phyloP scores from a whole-genome alignment of 192 early-diverging fungal genomes.

The Podila horticola region DNA sequence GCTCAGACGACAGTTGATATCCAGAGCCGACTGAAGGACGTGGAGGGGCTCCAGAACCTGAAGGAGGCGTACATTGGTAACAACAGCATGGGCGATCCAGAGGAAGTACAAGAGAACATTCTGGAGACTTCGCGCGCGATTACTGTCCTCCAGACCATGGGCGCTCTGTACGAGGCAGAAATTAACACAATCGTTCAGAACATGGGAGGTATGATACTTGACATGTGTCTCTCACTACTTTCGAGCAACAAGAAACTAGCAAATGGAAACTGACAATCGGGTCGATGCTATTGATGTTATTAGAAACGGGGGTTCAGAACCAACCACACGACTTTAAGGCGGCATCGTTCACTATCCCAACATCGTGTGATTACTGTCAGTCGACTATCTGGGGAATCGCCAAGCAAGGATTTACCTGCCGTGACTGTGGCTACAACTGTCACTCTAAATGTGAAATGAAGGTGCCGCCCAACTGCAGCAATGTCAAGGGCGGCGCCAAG shows the following conservation, averaged over 20 bases:
- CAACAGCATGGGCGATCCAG: conserved; percentile 63
- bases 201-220: conserved; percentile 65
- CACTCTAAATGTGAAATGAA: conserved; percentile 87
- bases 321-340: conserved; percentile 73
- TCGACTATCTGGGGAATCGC: conserved; percentile 82
- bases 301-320: conserved; percentile 62
- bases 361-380: conserved; percentile 78
- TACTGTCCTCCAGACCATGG: conserved; percentile 57
- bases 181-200: conserved; percentile 69
- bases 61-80: conserved; percentile 61
- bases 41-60: conserved; percentile 62
- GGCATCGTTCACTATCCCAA: conserved; percentile 78
- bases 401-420: conserved; percentile 77
- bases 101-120: conserved; percentile 68
- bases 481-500: conserved; percentile 62
- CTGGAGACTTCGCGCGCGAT: conserved; percentile 62
- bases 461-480: conserved; percentile 72
- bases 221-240: not conserved
- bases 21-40: conserved; percentile 54
- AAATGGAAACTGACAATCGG: not conserved
- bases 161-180: conserved; percentile 62
- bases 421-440: conserved; percentile 75
- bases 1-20: conserved; percentile 61
- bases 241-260: not conserved
- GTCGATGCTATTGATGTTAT: too few relatives aligned